A percentile compares a stretch with the other conserved stretches of the same genome.
These are phyloP conservation scores for Avena atlantica DNA, from an alignment of 176 grass and related monocot genomes.

Conservation along the genomic window DNA sequence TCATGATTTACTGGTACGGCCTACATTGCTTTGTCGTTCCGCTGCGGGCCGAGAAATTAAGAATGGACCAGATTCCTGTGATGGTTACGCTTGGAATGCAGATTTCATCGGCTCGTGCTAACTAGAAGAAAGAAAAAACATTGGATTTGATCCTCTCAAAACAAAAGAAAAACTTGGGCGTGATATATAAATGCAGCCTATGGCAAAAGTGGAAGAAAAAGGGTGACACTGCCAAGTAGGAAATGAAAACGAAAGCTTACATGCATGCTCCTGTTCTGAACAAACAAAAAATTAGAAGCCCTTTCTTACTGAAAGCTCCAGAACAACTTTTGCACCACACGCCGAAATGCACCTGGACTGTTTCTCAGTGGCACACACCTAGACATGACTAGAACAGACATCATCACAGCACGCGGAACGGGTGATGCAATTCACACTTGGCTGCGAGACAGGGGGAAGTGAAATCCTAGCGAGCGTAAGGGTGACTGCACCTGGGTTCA, in stretches of 20 bases:
- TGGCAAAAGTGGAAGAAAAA: conserved; percentile 16
- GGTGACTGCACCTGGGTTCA: not conserved
- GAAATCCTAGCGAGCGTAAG: not conserved
- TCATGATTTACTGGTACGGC: not conserved
- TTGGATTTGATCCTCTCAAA: not conserved
- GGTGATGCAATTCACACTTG: not conserved
- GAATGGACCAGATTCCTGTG: not conserved
- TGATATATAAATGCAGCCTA: not conserved
- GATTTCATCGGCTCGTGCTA: not conserved
- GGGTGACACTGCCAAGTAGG: not conserved
- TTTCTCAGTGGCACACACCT: conserved; percentile 7
- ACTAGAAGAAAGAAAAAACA: not conserved
- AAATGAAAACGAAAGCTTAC: not conserved
- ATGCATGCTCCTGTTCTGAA: not conserved
- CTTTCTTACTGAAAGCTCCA: not conserved
- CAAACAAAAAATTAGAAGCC: no score
- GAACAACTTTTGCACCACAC: conserved; percentile 17
- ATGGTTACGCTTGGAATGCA: not conserved
- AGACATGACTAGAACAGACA: not conserved
- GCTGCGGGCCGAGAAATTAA: not conserved
- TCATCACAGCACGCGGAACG: not conserved
- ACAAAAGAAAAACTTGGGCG: not conserved
- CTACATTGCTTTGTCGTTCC: not conserved
- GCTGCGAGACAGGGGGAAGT: not conserved
- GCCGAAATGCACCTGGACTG: conserved; percentile 15